Evolutionary conservation across 2,329 filamentous ascomycete species (phyloP).

Genomic region (Aureobasidium sp.): DNA sequence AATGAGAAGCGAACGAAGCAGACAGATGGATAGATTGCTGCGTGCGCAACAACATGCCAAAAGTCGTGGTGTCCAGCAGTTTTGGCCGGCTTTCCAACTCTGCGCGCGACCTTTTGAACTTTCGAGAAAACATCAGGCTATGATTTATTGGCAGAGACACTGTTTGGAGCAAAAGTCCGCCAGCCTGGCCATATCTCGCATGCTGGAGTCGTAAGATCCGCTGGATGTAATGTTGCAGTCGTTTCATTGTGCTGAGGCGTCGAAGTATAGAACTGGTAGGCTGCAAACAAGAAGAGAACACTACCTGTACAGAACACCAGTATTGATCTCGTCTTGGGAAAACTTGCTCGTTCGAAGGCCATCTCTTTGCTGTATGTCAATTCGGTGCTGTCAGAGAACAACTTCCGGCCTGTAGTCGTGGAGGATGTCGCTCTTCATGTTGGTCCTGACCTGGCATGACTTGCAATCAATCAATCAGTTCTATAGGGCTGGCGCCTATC

Average conservation of each 20-base stretch:
- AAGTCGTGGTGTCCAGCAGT: neutral
- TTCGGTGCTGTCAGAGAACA: neutral
- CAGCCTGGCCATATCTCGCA: constrained; percentile 9
- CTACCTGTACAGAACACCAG: neutral
- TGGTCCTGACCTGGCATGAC: neutral
- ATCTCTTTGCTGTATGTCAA: neutral
- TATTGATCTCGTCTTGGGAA: neutral
- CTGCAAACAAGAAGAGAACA: neutral
- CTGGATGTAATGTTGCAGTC: too few species aligned
- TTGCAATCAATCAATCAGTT: neutral
- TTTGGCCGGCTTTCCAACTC: too few species aligned
- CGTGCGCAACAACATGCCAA: neutral
- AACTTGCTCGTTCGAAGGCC: neutral
- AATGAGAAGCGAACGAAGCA: neutral
- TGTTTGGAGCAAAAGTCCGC: neutral
- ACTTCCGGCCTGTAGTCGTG: neutral
- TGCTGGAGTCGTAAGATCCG: neutral
- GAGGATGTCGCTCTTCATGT: neutral
- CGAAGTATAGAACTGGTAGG: neutral
- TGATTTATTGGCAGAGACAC: neutral
- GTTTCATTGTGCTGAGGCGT: neutral
- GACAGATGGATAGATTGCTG: neutral
- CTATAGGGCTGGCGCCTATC: neutral
- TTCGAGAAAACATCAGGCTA: too few species aligned
- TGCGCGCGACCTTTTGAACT: too few species aligned